phyloP scores from a whole-genome alignment of 2,329 filamentous ascomycete species.

The Xylariaceae sp. region DNA sequence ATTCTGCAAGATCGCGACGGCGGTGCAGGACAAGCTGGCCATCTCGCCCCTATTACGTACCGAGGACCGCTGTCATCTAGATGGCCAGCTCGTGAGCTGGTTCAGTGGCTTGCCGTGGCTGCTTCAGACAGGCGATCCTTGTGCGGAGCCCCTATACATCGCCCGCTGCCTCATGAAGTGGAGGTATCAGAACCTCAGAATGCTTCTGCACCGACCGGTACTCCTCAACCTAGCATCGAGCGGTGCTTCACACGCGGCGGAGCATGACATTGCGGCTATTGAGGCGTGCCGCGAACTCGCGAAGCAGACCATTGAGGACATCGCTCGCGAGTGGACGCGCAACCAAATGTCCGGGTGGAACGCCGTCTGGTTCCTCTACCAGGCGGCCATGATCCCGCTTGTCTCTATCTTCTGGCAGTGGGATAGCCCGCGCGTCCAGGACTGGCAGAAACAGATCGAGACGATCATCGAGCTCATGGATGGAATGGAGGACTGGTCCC shows the following conservation, averaged over 20 bases:
- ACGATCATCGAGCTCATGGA: constrained; percentile 56
- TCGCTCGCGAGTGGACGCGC: constrained; percentile 61
- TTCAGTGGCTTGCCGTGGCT: constrained; percentile 64
- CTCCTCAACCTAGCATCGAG: constrained; percentile 60
- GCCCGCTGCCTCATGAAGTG: constrained; percentile 73
- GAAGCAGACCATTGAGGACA: constrained; percentile 65
- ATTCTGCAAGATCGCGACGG: constrained; percentile 73
- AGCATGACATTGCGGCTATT: constrained; percentile 63
- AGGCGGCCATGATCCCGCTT: constrained; percentile 72
- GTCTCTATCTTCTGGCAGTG: constrained; percentile 68
- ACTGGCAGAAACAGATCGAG: constrained; percentile 54
- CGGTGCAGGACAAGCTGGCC: constrained; percentile 70
- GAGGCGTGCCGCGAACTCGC: constrained; percentile 65
- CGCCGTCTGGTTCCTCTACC: constrained; percentile 75
- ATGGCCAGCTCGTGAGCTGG: constrained; percentile 66
- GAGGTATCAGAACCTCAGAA: constrained; percentile 72
- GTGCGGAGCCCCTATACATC: constrained; percentile 63
- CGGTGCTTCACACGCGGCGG: constrained; percentile 43
- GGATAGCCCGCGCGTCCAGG: constrained; percentile 42
- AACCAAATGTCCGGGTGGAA: constrained; percentile 78
- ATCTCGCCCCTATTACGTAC: constrained; percentile 61
- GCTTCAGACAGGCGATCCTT: constrained; percentile 58
- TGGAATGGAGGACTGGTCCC: constrained; percentile 59
- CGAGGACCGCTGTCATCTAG: constrained; percentile 60
- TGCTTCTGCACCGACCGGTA: constrained; percentile 68